A percentile compares a stretch with the other conserved stretches of the same genome.
Conservation (phyloP, 129 eudicot genomes). For the Flaveria sonorensis region DNA sequence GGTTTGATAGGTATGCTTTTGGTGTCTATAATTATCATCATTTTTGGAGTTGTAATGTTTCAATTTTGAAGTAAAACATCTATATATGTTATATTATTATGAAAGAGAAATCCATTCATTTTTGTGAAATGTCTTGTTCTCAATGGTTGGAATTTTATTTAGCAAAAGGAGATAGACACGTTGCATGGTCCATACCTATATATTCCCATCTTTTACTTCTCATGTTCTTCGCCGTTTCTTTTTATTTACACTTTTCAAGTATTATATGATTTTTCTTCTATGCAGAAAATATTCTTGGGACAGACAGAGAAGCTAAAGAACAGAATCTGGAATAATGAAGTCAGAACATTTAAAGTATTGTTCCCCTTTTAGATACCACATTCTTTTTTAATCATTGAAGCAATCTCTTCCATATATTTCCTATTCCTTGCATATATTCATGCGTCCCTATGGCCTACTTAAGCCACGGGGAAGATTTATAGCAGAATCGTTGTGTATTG, state of each 20-base stretch:
- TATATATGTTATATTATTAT: conserved; percentile 10
- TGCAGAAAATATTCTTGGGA: conserved; percentile 23
- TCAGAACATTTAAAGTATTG: conserved; percentile 32
- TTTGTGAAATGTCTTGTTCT: conserved; percentile 21
- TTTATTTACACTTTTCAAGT: neutral
- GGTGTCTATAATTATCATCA: conserved; percentile 14
- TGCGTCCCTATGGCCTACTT: conserved; percentile 5
- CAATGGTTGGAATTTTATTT: neutral
- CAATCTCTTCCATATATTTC: conserved; percentile 30
- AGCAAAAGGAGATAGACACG: neutral
- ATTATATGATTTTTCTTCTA: conserved; percentile 11
- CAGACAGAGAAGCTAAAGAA: conserved; percentile 35
- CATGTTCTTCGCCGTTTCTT: neutral
- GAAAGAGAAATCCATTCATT: conserved; percentile 17
- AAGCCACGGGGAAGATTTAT: conserved; percentile 3
- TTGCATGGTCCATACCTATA: neutral
- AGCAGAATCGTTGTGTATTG: conserved; percentile 4
- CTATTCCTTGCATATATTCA: conserved; percentile 1
- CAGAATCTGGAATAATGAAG: conserved; percentile 29
- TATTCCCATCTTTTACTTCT: neutral
- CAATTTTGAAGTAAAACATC: conserved; percentile 28
- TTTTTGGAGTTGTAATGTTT: conserved; percentile 30
- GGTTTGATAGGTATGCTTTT: conserved; percentile 11
- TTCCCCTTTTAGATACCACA: conserved; percentile 19
- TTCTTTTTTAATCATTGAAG: conserved; percentile 37